These are phyloP conservation scores for Coemansia sp. DNA, from an alignment of 192 early-diverging fungal species.

Conservation along the genomic window DNA sequence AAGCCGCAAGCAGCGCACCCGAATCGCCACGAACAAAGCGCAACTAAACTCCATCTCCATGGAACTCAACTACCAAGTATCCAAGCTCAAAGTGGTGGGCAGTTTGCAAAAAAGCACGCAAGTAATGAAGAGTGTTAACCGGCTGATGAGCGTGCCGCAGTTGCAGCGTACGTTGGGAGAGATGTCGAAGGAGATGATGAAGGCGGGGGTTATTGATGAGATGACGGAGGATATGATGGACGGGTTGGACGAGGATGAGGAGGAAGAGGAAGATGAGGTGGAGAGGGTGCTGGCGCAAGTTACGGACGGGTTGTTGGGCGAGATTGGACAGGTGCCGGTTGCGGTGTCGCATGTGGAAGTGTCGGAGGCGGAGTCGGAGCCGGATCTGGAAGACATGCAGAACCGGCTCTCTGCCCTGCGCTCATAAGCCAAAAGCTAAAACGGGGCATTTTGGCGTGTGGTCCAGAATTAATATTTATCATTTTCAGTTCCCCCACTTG, in stretches of 20 bases:
- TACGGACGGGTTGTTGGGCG: slow-evolving; percentile 70
- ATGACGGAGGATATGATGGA: slow-evolving; percentile 93
- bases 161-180: slow-evolving; percentile 83
- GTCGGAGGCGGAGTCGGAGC: slow-evolving; percentile 67
- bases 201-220: slow-evolving; percentile 96
- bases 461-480: too few relatives aligned
- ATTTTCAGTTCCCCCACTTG: too few relatives aligned
- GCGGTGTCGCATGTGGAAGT: slow-evolving; percentile 37
- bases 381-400: slow-evolving; percentile 82
- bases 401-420: slow-evolving; percentile 79
- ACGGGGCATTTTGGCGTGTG: too few relatives aligned
- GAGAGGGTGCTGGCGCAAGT: slow-evolving; percentile 86
- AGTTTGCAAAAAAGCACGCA: slow-evolving; percentile 81
- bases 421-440: slow-evolving; percentile 16
- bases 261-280: slow-evolving; percentile 86
- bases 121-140: slow-evolving; percentile 91
- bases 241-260: slow-evolving; percentile 78
- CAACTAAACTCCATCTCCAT: slow-evolving; percentile 89
- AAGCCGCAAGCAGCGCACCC: slow-evolving; percentile 73
- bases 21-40: slow-evolving; percentile 84
- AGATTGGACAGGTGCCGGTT: slow-evolving; percentile 4
- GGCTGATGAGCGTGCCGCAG: slow-evolving; percentile 81
- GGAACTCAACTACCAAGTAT: slow-evolving; percentile 86
- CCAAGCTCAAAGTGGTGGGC: slow-evolving; percentile 85
- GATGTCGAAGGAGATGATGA: slow-evolving; percentile 96